These are phyloP conservation scores for Suillus placidus DNA, from an alignment of 768 basidiomycete genomes.

Conservation along the genomic window DNA sequence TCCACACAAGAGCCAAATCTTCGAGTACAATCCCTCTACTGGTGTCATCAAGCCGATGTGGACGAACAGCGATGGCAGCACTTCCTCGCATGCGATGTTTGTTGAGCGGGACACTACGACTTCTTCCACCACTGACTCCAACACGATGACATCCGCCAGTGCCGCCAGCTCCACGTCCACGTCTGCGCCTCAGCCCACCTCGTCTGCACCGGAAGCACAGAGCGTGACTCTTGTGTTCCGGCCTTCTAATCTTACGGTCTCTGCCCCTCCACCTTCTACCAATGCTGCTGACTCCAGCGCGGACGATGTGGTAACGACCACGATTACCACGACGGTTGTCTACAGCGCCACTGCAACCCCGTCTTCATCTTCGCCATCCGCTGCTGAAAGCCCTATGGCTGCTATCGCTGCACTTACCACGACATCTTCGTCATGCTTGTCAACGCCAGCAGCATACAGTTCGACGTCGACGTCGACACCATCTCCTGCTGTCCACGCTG, in stretches of 20 bases:
- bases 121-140: slow-evolving; percentile 14
- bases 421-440: not conserved
- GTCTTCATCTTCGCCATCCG: slow-evolving; percentile 17
- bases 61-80: slow-evolving; percentile 25
- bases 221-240: slow-evolving; percentile 60
- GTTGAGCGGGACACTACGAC: slow-evolving; percentile 13
- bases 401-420: not conserved
- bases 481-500: not conserved
- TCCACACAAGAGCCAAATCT: slow-evolving; percentile 55
- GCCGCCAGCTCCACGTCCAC: slow-evolving; percentile 20
- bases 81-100: not conserved
- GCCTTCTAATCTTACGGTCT: slow-evolving; percentile 38
- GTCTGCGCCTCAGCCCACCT: slow-evolving; percentile 16
- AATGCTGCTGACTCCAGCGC: not conserved
- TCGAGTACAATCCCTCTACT: slow-evolving; percentile 53
- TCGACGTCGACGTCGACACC: not conserved
- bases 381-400: slow-evolving; percentile 7
- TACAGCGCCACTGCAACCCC: slow-evolving; percentile 14
- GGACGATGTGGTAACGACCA: slow-evolving; percentile 20
- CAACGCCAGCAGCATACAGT: not conserved
- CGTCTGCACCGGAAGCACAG: slow-evolving; percentile 16
- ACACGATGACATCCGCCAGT: slow-evolving; percentile 11
- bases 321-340: slow-evolving; percentile 29
- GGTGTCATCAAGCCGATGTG: slow-evolving; percentile 59
- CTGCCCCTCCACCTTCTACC: slow-evolving; percentile 13